Conservation (phyloP, 768 basidiomycete species). For the Lepiota subincarnata region DNA sequence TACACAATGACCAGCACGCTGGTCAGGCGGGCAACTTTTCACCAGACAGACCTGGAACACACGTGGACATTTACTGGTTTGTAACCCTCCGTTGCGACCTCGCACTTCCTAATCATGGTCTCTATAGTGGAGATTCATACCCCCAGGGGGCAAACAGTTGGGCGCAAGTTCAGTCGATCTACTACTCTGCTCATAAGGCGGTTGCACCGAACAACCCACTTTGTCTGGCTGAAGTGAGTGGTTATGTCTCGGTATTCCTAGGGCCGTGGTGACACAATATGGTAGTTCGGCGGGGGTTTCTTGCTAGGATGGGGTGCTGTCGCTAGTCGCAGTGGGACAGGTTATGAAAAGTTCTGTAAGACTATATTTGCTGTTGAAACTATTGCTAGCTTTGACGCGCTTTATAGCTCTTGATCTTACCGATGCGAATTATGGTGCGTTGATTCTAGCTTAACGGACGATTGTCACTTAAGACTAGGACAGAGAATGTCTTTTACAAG, state of each 20-base stretch:
- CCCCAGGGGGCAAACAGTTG: slow-evolving; percentile 45
- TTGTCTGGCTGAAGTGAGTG: slow-evolving; percentile 43
- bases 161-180: slow-evolving; percentile 47
- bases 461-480: slow-evolving; percentile 1
- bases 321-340: slow-evolving; percentile 37
- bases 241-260: background rate
- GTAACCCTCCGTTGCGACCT: slow-evolving; percentile 4
- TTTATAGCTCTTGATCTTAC: slow-evolving; percentile 34
- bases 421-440: slow-evolving; percentile 38
- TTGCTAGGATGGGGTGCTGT: slow-evolving; percentile 41
- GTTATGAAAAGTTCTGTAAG: slow-evolving; percentile 48
- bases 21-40: slow-evolving; percentile 47
- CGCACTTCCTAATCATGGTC: background rate
- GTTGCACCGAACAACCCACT: slow-evolving; percentile 44
- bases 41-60: slow-evolving; percentile 39
- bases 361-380: background rate
- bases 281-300: slow-evolving; percentile 47
- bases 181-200: slow-evolving; percentile 39
- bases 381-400: background rate
- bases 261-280: background rate
- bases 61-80: slow-evolving; percentile 48
- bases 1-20: slow-evolving; percentile 45
- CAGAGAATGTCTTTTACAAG: slow-evolving; percentile 51
- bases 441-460: background rate
- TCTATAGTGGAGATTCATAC: slow-evolving; percentile 44